phyloP scores from a whole-genome alignment of 164 flowering plant species.

The Liquidambar formosana region DNA sequence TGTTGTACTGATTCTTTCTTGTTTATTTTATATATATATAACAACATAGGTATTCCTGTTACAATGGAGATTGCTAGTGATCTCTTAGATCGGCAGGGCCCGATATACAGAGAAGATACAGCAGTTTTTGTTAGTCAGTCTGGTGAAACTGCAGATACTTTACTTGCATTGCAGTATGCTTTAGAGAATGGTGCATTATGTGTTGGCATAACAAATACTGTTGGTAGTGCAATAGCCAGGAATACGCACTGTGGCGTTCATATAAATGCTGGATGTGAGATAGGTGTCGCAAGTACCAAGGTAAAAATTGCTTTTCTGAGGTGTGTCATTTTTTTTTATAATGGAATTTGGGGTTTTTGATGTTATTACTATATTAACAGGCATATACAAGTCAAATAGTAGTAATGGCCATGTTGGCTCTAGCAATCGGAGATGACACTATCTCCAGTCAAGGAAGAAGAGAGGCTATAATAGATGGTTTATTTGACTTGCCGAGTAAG shows the following conservation, averaged over 20 bases:
- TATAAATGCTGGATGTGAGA: conserved; percentile 96
- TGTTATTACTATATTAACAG: conserved; percentile 31
- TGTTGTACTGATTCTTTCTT: conserved; percentile 1
- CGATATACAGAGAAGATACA: conserved; percentile 96
- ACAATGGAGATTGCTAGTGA: conserved; percentile 98
- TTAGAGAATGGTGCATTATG: conserved; percentile 91
- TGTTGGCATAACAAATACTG: conserved; percentile 97
- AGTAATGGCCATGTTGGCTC: conserved; percentile 94
- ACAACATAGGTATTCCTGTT: conserved; percentile 75
- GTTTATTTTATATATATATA: not conserved
- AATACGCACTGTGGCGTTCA: conserved; percentile 95
- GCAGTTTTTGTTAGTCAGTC: conserved; percentile 98
- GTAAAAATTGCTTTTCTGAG: conserved; percentile 38
- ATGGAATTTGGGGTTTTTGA: not conserved
- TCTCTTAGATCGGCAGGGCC: conserved; percentile 90
- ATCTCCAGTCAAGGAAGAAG: conserved; percentile 77
- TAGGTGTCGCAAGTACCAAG: conserved; percentile 99
- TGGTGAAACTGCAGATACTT: conserved; percentile 98
- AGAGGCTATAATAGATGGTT: conserved; percentile 81
- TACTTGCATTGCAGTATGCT: conserved; percentile 84
- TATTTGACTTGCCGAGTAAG: conserved; percentile 87
- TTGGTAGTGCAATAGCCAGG: conserved; percentile 95
- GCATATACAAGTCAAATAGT: conserved; percentile 98
- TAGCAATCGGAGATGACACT: conserved; percentile 85
- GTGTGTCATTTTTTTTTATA: not conserved